Evolutionary conservation across 2,329 filamentous ascomycete species (phyloP).

Genomic region (Xylaria sp.): DNA sequence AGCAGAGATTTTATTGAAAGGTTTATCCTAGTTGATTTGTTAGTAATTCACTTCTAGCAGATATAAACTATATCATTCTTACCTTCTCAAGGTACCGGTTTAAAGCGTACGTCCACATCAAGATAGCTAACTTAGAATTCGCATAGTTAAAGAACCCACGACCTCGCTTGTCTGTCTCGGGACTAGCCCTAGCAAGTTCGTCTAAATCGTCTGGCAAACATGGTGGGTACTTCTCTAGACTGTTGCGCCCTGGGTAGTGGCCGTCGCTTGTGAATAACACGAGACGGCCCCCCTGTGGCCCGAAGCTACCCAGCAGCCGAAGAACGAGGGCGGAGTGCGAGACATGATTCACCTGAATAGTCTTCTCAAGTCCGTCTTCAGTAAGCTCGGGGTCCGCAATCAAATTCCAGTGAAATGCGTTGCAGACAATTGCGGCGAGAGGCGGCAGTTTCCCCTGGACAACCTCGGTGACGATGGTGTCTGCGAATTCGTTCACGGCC

Average conservation of each 20-base stretch:
- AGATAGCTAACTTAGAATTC: constrained; percentile 53
- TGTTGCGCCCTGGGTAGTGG: constrained; percentile 54
- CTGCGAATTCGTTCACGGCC: constrained; percentile 51
- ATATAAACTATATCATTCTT: neutral
- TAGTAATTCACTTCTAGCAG: neutral
- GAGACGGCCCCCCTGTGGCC: constrained; percentile 60
- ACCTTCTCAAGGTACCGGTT: constrained; percentile 49
- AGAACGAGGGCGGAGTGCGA: constrained; percentile 53
- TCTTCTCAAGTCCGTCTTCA: constrained; percentile 52
- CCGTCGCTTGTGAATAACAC: constrained; percentile 47
- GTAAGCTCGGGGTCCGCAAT: constrained; percentile 48
- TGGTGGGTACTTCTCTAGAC: constrained; percentile 51
- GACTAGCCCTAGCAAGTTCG: constrained; percentile 49
- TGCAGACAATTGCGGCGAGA: constrained; percentile 53
- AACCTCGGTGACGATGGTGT: constrained; percentile 45
- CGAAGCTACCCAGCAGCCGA: constrained; percentile 66
- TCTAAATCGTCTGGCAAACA: constrained; percentile 52
- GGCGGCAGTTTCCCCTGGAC: constrained; percentile 45
- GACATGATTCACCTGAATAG: constrained; percentile 54
- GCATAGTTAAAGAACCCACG: constrained; percentile 57
- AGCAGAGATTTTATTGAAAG: constrained; percentile 45
- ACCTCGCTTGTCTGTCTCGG: constrained; percentile 51
- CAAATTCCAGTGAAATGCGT: constrained; percentile 54
- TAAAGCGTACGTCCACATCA: constrained; percentile 55
- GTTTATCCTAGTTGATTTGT: constrained; percentile 36